Evolutionary conservation across 2,329 filamentous ascomycete species (phyloP).

Genomic region (Claviceps sp.): DNA sequence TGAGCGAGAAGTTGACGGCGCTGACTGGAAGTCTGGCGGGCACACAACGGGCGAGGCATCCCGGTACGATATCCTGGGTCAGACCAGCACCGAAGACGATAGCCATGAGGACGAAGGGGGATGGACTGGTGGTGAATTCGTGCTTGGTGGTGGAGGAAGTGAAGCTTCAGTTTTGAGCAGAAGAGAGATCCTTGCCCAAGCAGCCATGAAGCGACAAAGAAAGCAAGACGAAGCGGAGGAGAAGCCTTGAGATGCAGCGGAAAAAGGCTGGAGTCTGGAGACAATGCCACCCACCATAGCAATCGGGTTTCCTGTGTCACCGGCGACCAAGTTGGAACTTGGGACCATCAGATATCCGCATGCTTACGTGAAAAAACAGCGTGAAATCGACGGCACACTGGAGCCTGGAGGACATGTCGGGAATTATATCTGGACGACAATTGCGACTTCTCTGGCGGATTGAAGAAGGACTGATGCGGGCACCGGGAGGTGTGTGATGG

Average conservation of each 20-base stretch:
- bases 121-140: slow-evolving; percentile 69
- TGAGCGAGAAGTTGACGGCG: slow-evolving; percentile 69
- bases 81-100: slow-evolving; percentile 34
- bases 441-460: no score
- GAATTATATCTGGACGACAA: no score
- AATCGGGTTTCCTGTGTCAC: slow-evolving; percentile 5
- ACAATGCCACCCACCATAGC: slow-evolving; percentile 15
- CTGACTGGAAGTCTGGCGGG: slow-evolving; percentile 66
- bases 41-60: slow-evolving; percentile 51
- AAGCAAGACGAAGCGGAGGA: slow-evolving; percentile 20
- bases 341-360: no score
- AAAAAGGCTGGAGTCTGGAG: slow-evolving; percentile 17
- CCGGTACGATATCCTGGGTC: slow-evolving; percentile 40
- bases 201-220: slow-evolving; percentile 22
- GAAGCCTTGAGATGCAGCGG: slow-evolving; percentile 17
- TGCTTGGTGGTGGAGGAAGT: slow-evolving; percentile 45
- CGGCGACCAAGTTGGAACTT: no score
- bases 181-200: slow-evolving; percentile 58
- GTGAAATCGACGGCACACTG: no score
- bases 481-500: no score
- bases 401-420: no score
- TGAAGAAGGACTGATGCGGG: no score
- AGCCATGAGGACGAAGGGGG: slow-evolving; percentile 55
- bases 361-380: no score
- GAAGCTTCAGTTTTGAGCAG: slow-evolving; percentile 41